Evolutionary conservation across 768 basidiomycete genomes (phyloP).

Genomic region (Tephrocybe sp.): DNA sequence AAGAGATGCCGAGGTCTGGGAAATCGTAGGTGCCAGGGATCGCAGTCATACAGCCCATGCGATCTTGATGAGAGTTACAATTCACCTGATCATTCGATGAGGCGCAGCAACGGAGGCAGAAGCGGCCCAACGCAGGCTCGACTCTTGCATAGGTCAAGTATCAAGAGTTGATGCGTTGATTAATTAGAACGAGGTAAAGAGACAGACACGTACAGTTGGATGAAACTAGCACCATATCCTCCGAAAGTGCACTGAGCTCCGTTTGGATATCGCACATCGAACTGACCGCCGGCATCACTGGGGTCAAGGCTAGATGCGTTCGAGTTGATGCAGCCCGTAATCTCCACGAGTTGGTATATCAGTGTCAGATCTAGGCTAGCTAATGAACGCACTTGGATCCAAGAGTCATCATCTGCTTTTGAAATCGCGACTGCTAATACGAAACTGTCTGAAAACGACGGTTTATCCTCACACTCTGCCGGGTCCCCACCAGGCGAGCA

Average conservation of each 20-base stretch:
- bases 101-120: slow-evolving; percentile 48
- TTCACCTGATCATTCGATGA: slow-evolving; percentile 38
- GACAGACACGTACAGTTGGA: slow-evolving; percentile 34
- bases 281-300: slow-evolving; percentile 44
- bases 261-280: slow-evolving; percentile 48
- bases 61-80: slow-evolving; percentile 51
- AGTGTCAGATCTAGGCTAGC: not conserved
- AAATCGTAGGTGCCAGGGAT: slow-evolving; percentile 47
- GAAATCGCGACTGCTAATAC: slow-evolving; percentile 16
- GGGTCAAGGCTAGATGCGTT: slow-evolving; percentile 15
- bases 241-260: slow-evolving; percentile 53
- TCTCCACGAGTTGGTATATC: slow-evolving; percentile 4
- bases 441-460: slow-evolving; percentile 14
- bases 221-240: slow-evolving; percentile 49
- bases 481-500: slow-evolving; percentile 10
- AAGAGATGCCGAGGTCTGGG: slow-evolving; percentile 20
- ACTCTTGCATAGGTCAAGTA: slow-evolving; percentile 26
- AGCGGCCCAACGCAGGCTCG: slow-evolving; percentile 42
- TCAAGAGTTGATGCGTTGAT: not conserved
- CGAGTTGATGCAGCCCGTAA: slow-evolving; percentile 21
- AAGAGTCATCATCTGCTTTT: slow-evolving; percentile 16
- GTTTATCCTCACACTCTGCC: slow-evolving; percentile 7
- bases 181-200: not conserved
- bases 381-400: slow-evolving; percentile 15
- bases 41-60: slow-evolving; percentile 36